These are phyloP conservation scores for Geranomyces variabilis DNA, from an alignment of 192 early-diverging fungal species.

Conservation along the genomic window DNA sequence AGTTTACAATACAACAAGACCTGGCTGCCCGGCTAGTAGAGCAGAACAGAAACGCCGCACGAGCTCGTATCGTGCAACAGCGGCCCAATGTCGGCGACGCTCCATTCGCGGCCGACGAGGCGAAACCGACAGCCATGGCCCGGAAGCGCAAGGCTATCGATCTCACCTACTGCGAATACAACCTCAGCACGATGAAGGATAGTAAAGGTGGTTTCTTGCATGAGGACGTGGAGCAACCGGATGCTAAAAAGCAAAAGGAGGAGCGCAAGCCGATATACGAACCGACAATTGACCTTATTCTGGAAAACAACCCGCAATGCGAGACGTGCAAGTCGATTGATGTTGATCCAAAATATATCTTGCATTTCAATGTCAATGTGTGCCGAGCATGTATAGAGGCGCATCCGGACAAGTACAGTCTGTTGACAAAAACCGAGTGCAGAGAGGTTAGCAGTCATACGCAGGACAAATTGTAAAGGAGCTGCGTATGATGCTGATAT, in stretches of 20 bases:
- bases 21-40: background rate
- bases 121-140: conserved; percentile 11
- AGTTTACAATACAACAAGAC: too few species aligned
- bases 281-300: conserved; percentile 27
- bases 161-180: conserved; percentile 75
- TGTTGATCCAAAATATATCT: conserved; percentile 72
- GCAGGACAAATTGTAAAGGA: background rate
- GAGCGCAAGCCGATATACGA: conserved; percentile 32
- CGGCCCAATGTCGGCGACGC: background rate
- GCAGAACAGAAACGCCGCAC: conserved; percentile 15
- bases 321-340: conserved; percentile 83
- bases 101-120: background rate
- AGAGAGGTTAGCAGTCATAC: conserved; percentile 55
- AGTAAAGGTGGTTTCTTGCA: conserved; percentile 85
- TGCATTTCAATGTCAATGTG: conserved; percentile 74
- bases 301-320: conserved; percentile 70
- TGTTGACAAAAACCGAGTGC: conserved; percentile 96
- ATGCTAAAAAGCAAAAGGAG: conserved; percentile 41
- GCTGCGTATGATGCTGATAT: too few species aligned
- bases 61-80: conserved; percentile 2
- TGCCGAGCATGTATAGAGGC: conserved; percentile 77
- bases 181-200: conserved; percentile 84
- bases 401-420: conserved; percentile 83
- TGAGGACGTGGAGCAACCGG: conserved; percentile 51
- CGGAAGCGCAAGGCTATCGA: conserved; percentile 40